A percentile compares a stretch with the other conserved stretches of the same genome.
These are phyloP conservation scores for Papiliotrema fonsecae DNA, from an alignment of 1,284 basidiomycete species.

Conservation along the genomic window DNA sequence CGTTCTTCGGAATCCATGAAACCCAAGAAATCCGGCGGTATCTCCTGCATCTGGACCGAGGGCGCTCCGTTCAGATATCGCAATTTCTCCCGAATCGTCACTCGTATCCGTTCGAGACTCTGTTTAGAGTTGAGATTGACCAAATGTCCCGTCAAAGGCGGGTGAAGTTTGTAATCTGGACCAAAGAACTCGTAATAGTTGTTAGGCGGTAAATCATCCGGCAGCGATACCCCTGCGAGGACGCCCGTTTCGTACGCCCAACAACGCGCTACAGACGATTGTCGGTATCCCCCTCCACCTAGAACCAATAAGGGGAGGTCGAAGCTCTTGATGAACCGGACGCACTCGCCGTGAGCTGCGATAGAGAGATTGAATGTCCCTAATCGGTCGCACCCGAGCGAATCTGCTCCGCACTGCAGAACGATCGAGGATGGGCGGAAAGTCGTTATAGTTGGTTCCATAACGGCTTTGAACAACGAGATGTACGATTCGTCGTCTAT, in stretches of 20 bases:
- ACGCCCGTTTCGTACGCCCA: conserved; percentile 99
- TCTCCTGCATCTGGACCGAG: conserved; percentile 91
- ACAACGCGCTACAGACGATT: conserved; percentile 90
- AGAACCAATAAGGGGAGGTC: conserved; percentile 83
- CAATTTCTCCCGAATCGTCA: conserved; percentile 81
- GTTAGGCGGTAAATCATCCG: conserved; percentile 80
- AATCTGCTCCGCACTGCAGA: conserved; percentile 95
- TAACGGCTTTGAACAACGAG: conserved; percentile 89
- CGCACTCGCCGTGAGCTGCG: conserved; percentile 96
- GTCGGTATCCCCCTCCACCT: conserved; percentile 84
- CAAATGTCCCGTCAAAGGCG: conserved; percentile 81
- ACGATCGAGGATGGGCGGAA: conserved; percentile 91
- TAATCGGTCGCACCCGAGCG: conserved; percentile 85
- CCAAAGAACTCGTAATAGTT: conserved; percentile 92
- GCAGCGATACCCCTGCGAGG: conserved; percentile 75
- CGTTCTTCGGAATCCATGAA: conserved; percentile 72
- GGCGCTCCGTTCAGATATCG: conserved; percentile 93
- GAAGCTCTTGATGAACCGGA: conserved; percentile 90
- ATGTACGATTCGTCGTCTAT: conserved; percentile 97
- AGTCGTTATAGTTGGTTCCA: conserved; percentile 85
- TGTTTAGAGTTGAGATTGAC: conserved; percentile 87
- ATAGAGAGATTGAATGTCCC: conserved; percentile 99
- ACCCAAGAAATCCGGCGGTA: conserved; percentile 84
- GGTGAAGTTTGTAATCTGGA: conserved; percentile 88
- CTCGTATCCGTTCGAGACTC: conserved; percentile 77